These are phyloP conservation scores for Coniochaeta sp. DNA, from an alignment of 2,329 filamentous ascomycete genomes.

Conservation along the genomic window DNA sequence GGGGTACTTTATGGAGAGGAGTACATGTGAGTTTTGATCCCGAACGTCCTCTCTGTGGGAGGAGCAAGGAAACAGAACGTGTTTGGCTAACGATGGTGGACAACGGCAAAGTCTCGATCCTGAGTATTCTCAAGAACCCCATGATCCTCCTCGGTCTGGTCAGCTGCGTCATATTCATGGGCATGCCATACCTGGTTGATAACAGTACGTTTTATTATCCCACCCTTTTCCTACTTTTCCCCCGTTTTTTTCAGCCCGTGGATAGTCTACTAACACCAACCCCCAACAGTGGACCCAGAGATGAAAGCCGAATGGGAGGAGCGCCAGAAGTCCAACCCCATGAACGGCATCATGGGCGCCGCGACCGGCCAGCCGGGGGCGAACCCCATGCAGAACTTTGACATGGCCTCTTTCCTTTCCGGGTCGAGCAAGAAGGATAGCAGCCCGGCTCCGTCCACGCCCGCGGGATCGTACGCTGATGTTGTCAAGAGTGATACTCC, in stretches of 20 bases:
- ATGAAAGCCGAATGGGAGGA: conserved; percentile 88
- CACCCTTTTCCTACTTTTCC: neutral
- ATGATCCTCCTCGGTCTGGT: conserved; percentile 93
- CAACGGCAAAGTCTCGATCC: conserved; percentile 56
- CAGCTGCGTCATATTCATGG: conserved; percentile 76
- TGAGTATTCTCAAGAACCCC: conserved; percentile 82
- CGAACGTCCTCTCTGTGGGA: no score
- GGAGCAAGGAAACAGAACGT: neutral
- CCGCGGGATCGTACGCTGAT: neutral
- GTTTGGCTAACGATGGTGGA: neutral
- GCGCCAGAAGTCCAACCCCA: conserved; percentile 69
- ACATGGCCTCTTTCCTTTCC: conserved; percentile 57
- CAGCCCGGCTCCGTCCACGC: neutral
- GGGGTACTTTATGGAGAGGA: conserved; percentile 70
- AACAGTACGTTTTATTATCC: conserved; percentile 62
- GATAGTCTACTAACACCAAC: neutral
- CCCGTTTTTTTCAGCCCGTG: neutral
- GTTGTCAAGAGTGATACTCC: neutral
- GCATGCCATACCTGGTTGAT: conserved; percentile 91
- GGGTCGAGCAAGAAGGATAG: conserved; percentile 40
- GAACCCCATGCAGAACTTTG: conserved; percentile 48
- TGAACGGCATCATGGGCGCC: conserved; percentile 49
- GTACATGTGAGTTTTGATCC: conserved; percentile 56
- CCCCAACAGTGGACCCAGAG: conserved; percentile 84
- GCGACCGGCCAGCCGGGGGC: conserved; percentile 23